Conservation (phyloP, 2,329 filamentous ascomycete genomes). For the Calonectria montana region DNA sequence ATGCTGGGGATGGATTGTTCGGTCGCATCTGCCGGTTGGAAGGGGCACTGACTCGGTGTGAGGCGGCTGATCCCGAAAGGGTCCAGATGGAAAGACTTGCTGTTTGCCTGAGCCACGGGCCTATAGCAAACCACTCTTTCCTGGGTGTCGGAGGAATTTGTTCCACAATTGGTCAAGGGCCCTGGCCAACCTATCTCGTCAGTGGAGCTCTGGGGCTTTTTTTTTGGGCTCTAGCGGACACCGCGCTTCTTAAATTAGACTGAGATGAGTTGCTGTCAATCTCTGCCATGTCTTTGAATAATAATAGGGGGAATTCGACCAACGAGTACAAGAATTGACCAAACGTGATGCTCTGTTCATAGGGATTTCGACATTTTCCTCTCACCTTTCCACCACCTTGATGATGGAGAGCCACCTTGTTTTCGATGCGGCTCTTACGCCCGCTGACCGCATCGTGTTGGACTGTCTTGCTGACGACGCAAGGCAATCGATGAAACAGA, state of each 20-base stretch:
- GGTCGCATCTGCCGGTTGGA: not conserved
- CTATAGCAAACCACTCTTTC: slow-evolving; percentile 2
- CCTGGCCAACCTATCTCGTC: not conserved
- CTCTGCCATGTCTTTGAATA: slow-evolving; percentile 20
- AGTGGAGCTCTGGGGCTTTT: slow-evolving; percentile 14
- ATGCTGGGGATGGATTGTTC: not conserved
- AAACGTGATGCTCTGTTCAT: not conserved
- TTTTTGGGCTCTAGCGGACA: slow-evolving; percentile 23
- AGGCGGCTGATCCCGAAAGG: slow-evolving; percentile 2
- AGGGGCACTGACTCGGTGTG: not conserved
- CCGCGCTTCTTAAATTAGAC: slow-evolving; percentile 24
- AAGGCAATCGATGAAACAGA: slow-evolving; percentile 16
- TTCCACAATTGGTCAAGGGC: slow-evolving; percentile 3
- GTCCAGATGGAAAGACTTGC: slow-evolving; percentile 4
- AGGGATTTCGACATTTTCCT: not conserved
- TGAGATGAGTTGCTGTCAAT: slow-evolving; percentile 19
- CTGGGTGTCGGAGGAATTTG: slow-evolving; percentile 2
- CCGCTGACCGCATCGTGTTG: slow-evolving; percentile 54
- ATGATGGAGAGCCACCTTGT: slow-evolving; percentile 44
- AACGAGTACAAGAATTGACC: slow-evolving; percentile 6
- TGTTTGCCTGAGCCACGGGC: not conserved
- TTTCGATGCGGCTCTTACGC: slow-evolving; percentile 54
- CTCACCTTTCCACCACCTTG: not conserved
- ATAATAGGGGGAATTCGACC: slow-evolving; percentile 14
- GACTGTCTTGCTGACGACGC: slow-evolving; percentile 55